Evolutionary conservation across 345 rosid species (phyloP).

Genomic region (Erucastrum elatum): DNA sequence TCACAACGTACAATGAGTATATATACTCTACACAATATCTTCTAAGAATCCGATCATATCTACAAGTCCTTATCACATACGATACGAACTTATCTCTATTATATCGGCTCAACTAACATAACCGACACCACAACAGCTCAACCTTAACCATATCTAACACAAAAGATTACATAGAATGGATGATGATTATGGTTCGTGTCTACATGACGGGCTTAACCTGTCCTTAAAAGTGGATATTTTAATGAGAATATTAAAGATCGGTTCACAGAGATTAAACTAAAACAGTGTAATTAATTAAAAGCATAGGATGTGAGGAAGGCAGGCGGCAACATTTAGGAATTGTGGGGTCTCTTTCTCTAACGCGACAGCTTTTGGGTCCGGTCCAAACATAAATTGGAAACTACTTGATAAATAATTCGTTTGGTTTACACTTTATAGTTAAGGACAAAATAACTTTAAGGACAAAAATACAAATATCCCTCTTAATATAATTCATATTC

Average conservation of each 20-base stretch:
- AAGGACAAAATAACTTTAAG: not conserved
- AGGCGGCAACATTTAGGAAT: conserved; percentile 23
- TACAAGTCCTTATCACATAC: too few relatives aligned
- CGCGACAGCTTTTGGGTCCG: conserved; percentile 23
- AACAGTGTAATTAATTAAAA: conserved; percentile 15
- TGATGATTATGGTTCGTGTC: not conserved
- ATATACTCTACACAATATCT: too few relatives aligned
- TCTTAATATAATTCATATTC: not conserved
- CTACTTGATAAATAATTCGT: not conserved
- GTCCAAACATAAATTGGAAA: conserved; percentile 3
- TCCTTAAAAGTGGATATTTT: not conserved
- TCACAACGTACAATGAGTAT: too few relatives aligned
- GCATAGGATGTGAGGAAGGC: conserved; percentile 32
- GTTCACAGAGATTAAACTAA: conserved; percentile 15
- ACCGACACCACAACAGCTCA: too few relatives aligned
- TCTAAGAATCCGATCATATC: too few relatives aligned
- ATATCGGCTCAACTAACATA: too few relatives aligned
- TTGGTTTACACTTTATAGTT: conserved; percentile 7
- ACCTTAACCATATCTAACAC: too few relatives aligned
- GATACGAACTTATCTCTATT: too few relatives aligned
- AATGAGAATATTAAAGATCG: conserved; percentile 12
- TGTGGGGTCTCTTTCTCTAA: conserved; percentile 30
- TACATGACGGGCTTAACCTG: conserved; percentile 3
- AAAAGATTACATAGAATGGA: not conserved
- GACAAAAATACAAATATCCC: not conserved